phyloP scores from a whole-genome alignment of 1,284 basidiomycete species.

The Trametes versicolor region DNA sequence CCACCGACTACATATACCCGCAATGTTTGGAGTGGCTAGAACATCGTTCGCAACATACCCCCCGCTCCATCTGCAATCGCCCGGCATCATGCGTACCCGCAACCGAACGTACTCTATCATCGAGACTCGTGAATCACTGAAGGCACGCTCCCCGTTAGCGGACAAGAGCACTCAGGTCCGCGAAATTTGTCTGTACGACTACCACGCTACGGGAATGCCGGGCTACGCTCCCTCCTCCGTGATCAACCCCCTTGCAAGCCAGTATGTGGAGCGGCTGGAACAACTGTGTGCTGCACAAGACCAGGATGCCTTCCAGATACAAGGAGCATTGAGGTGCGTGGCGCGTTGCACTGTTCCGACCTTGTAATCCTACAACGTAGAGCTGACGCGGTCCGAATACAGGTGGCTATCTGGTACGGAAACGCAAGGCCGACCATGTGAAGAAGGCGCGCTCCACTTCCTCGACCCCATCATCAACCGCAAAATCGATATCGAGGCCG shows the following conservation, averaged over 20 bases:
- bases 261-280: not conserved
- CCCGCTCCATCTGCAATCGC: no score
- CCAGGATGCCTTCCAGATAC: not conserved
- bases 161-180: not conserved
- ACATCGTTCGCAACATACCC: no score
- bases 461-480: constrained; percentile 6
- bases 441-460: constrained; percentile 4
- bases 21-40: no score
- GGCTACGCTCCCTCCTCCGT: not conserved
- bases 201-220: not conserved
- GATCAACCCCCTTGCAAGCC: not conserved
- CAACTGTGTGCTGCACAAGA: not conserved
- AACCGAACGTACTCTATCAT: no score
- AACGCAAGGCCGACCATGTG: not conserved
- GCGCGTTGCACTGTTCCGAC: not conserved
- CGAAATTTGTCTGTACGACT: constrained; percentile 1
- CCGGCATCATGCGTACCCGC: no score
- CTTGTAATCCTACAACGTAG: no score
- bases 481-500: not conserved
- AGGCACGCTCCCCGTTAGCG: not conserved
- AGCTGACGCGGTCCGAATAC: not conserved
- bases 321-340: not conserved
- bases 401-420: not conserved
- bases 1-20: no score
- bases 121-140: no score